Percentiles rank a stretch among this genome's conserved stretches.
Evolutionary conservation across 768 basidiomycete genomes (phyloP).

Genomic region (Cyclocybe cylindracea): DNA sequence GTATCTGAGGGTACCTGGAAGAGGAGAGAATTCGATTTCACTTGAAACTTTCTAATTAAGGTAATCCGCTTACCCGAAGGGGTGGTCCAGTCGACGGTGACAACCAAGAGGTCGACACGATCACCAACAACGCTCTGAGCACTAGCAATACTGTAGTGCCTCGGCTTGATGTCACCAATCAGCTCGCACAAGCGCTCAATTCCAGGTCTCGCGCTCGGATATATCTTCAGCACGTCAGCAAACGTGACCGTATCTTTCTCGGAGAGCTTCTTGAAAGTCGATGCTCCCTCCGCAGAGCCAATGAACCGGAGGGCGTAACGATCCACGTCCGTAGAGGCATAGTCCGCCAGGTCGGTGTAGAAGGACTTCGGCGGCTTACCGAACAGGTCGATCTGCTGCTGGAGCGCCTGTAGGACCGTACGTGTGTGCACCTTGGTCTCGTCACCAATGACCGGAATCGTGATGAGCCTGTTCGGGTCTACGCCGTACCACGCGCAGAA

Average conservation of each 20-base stretch:
- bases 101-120: constrained; percentile 91
- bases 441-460: constrained; percentile 69
- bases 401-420: constrained; percentile 92
- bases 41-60: background rate
- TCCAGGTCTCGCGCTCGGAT: constrained; percentile 75
- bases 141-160: constrained; percentile 98
- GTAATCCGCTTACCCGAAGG: constrained; percentile 64
- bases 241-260: constrained; percentile 96
- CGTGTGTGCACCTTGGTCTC: constrained; percentile 83
- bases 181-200: constrained; percentile 87
- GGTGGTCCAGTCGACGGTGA: constrained; percentile 93
- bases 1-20: constrained; percentile 68
- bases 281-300: constrained; percentile 85
- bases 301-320: constrained; percentile 87
- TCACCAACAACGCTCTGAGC: constrained; percentile 95
- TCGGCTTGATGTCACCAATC: constrained; percentile 93
- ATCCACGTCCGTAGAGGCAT: constrained; percentile 72
- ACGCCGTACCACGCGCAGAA: constrained; percentile 94
- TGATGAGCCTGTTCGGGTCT: constrained; percentile 76
- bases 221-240: constrained; percentile 79
- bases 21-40: constrained; percentile 2
- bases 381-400: constrained; percentile 96
- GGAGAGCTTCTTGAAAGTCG: constrained; percentile 93
- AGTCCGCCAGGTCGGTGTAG: constrained; percentile 82
- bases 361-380: constrained; percentile 96